These are phyloP conservation scores for Bocquillonia castaneifolia DNA, from an alignment of 441 rosid species.

Conservation along the genomic window DNA sequence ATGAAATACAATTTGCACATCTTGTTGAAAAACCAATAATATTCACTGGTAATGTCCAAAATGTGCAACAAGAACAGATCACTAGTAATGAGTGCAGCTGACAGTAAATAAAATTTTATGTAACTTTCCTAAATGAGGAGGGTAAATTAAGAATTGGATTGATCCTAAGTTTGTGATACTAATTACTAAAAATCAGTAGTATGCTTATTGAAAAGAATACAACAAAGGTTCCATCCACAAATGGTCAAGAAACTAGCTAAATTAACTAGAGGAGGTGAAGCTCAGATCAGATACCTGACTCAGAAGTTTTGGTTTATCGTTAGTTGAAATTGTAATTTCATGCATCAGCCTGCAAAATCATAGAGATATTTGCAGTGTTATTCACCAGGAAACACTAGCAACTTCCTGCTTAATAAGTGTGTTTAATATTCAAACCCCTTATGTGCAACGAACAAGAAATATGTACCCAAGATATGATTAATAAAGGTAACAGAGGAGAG, in stretches of 20 bases:
- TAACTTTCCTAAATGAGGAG: no score
- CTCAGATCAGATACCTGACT: constrained; percentile 45
- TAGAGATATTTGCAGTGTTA: constrained; percentile 18
- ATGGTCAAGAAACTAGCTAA: constrained; percentile 9
- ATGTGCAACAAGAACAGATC: no score
- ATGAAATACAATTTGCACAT: not conserved
- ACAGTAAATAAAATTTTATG: no score
- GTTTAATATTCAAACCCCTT: not conserved
- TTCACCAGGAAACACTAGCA: constrained; percentile 6
- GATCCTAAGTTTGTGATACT: not conserved
- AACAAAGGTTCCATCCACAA: constrained; percentile 7
- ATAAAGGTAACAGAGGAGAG: not conserved
- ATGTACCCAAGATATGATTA: not conserved
- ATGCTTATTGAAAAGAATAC: not conserved
- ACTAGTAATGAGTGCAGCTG: no score
- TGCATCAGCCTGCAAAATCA: constrained; percentile 51
- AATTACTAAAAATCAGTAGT: not conserved
- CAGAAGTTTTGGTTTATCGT: constrained; percentile 62
- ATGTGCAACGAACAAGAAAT: not conserved
- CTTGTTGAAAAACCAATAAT: not conserved
- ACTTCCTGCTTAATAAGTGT: constrained; percentile 15
- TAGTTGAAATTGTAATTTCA: constrained; percentile 70
- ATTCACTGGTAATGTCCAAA: not conserved
- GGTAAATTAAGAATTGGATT: no score
- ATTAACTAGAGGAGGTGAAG: not conserved